These are phyloP conservation scores for Ophiostoma sp. DNA, from an alignment of 2,329 filamentous ascomycete species.

Conservation along the genomic window DNA sequence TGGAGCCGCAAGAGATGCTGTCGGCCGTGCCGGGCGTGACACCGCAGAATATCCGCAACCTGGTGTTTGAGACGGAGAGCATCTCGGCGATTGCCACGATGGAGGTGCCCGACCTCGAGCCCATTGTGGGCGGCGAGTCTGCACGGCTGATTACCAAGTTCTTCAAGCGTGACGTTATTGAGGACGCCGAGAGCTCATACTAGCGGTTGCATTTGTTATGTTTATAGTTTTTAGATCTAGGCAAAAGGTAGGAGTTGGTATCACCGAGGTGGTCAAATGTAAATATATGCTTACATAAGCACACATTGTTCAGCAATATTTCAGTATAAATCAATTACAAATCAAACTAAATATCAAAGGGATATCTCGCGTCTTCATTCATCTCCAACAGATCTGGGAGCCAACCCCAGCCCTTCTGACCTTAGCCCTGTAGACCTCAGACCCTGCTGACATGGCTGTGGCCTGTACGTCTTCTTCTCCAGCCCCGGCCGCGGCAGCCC, in stretches of 20 bases:
- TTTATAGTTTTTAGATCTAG: neutral
- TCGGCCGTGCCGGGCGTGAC: slow-evolving; percentile 77
- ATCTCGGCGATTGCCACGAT: slow-evolving; percentile 83
- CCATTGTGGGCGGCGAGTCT: slow-evolving; percentile 70
- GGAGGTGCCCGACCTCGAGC: slow-evolving; percentile 64
- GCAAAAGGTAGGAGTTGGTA: neutral
- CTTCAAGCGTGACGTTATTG: slow-evolving; percentile 63
- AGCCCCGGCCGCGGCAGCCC: slow-evolving; percentile 35
- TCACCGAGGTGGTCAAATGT: neutral
- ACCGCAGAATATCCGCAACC: slow-evolving; percentile 65
- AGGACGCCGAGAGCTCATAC: slow-evolving; percentile 34
- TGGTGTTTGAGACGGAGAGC: slow-evolving; percentile 69
- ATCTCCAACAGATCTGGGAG: neutral
- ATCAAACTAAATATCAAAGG: slow-evolving; percentile 6
- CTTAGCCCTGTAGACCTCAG: neutral
- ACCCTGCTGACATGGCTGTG: slow-evolving; percentile 15
- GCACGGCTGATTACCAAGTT: slow-evolving; percentile 73
- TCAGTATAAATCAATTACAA: neutral
- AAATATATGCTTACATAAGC: neutral
- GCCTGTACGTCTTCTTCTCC: slow-evolving; percentile 24
- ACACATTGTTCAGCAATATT: neutral
- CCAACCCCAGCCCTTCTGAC: neutral
- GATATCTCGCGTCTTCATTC: neutral
- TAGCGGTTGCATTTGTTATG: neutral
- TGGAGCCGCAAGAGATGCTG: slow-evolving; percentile 86